Evolutionary conservation across 108 stramenopile species (phyloP), one percentile per base, ranked within the genome.

Genomic region (Fragilariopsis cylindrus): DNA sequence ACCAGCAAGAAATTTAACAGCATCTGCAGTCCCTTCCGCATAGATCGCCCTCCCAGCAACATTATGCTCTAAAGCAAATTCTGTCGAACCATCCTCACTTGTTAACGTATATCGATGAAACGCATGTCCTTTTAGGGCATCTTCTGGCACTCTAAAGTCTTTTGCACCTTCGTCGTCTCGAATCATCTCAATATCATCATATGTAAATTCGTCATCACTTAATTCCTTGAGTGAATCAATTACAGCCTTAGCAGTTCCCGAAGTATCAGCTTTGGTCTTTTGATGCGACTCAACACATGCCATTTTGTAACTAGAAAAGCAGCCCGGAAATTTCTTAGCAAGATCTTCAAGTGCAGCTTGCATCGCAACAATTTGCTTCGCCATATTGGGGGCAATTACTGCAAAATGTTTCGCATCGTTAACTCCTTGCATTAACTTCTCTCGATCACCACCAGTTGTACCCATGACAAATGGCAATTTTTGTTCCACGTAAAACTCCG

Each of bases 381-480:
- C 97, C 99, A 99, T 99, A 80, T 99, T 99, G 50, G 98, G 99
- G 11, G 99, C 99, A 83, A 99, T 97, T 5, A 99, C 95, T 50
- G 97, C 97, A 73, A 90, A 96, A 72, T 92, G 88, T 18, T 78
- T 74, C 6, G 87, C 70, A 4, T 76, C 66, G 53, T 88, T 90
- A 44, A 97, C 86, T 62, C 93, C 94, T 3, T 76, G 57, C 74
- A 87, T 73, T 3, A 99, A 82, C 68, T 85, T 78, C 7, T 93
- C 96, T 52, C 96, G 90, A 74, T 97, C 97, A 7, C 95, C 96
- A 40, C 96, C 97, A 12, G 96, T 96, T 4, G 97, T 97, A 40
- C 97, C 97, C 96, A 98, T 96, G 74, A 98, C 97, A 82, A 98
- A 98, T 5, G 94, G 94, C 45, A 97, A 68, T 42, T 85, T 77